Evolutionary conservation across 805 yeast genomes (phyloP), one percentile per base, ranked within the genome.

Genomic region (Sugiyamaella americana): DNA sequence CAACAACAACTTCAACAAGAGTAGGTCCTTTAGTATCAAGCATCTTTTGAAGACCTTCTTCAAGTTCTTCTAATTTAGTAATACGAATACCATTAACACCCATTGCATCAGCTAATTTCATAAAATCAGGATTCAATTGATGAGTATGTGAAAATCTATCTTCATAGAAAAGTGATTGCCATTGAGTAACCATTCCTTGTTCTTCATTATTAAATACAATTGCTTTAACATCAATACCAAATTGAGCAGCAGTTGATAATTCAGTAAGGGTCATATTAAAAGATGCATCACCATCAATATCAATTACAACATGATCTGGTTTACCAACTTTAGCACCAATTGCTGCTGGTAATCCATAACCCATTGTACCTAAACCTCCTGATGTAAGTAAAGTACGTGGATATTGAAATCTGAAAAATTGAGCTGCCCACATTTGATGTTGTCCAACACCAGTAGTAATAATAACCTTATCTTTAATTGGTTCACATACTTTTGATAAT

Each of bases 361-460:
- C 98, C 98, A 91, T 91, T 48, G 98, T 91, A 60, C 98, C 98
- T 60, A 91, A 77, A 59, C 98, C 98, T 70, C 98, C 98, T 43
- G 96, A 87, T n/a, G 98, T 88, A 66, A 91, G 84, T 72, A 93
- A 83, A 43, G 94, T 76, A 68, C 98, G 80, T 59, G 98, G 98
- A 53, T 77, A 71, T 51, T 81, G 83, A 96, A 97, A 91, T 44
- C 88, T 79, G 80, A 85, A 89, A 69, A 88, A 89, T 72, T 93
- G 98, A 23, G 98, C 98, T 34, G 98, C 94, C 98, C 98, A 91
- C 98, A 91, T 91, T 74, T 91, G 98, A 76, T 91, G 98, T 75
- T 93, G 98, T 51, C 98, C 98, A 44, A 93, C 98, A 75, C 98
- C 98, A 32, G 98, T 93, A 45, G 98, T 84, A 58, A 91, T 83